Percentiles rank a stretch among this genome's conserved stretches.
These are phyloP conservation scores for Russula olivacea DNA, from an alignment of 768 basidiomycete species.

Conservation along the genomic window DNA sequence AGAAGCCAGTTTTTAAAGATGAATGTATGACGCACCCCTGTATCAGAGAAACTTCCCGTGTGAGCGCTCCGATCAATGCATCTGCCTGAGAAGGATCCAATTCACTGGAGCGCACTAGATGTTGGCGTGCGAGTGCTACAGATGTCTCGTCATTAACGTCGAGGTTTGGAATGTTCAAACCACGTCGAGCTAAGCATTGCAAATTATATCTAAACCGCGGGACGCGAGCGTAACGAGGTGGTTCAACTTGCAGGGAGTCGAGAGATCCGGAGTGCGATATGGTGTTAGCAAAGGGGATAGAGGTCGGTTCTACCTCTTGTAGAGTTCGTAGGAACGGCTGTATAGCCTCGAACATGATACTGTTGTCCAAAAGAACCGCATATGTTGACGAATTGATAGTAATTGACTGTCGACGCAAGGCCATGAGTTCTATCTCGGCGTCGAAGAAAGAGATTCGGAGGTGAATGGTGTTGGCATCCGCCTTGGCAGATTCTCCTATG, in stretches of 20 bases:
- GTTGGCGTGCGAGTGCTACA: slow-evolving; percentile 41
- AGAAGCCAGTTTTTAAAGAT: background rate
- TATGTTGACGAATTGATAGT: slow-evolving; percentile 26
- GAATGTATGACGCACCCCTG: slow-evolving; percentile 49
- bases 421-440: slow-evolving; percentile 44
- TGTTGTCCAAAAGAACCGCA: slow-evolving; percentile 23
- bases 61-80: slow-evolving; percentile 56
- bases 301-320: slow-evolving; percentile 19
- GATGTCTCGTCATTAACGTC: slow-evolving; percentile 40
- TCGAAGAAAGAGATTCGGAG: slow-evolving; percentile 62
- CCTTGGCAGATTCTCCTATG: slow-evolving; percentile 41
- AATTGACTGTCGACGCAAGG: slow-evolving; percentile 34
- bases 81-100: slow-evolving; percentile 70
- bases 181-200: slow-evolving; percentile 38
- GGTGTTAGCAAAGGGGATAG: slow-evolving; percentile 13
- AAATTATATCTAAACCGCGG: slow-evolving; percentile 57
- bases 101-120: slow-evolving; percentile 43
- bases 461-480: slow-evolving; percentile 33
- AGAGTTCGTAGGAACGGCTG: slow-evolving; percentile 23
- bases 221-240: slow-evolving; percentile 13
- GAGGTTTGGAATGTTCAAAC: slow-evolving; percentile 35
- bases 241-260: background rate
- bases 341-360: slow-evolving; percentile 19
- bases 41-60: slow-evolving; percentile 56
- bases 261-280: slow-evolving; percentile 10